Base-by-base conservation (phyloP, 345 rosid species). In the Hibiscus tridactylites region DNA sequence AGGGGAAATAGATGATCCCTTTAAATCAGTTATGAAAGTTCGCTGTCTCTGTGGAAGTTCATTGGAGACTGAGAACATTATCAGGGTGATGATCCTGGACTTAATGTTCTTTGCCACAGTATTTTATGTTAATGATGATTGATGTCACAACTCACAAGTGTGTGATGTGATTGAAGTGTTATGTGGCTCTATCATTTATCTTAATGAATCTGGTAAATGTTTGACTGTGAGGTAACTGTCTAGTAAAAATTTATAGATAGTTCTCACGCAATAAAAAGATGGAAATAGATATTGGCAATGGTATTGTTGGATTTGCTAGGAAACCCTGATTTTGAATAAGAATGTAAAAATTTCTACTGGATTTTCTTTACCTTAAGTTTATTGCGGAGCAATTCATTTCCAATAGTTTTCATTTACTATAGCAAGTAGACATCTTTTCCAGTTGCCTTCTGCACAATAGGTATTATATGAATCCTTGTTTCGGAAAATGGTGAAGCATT, bases 21-120 rank as follows among this genome's bases (percentile, higher is more conserved):
- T 71, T 71, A 88, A 73, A 49, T 70, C 71, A 35, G 90, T 89
- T 74, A 78, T 79, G 57, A 92, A 87, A 84, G 89, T 92, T 82
- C 87, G 96, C 68, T 96, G 99, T 79, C 91, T 88, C 9, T 96
- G 99, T 83, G 97, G 97, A 80, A 96, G 83, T 78, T 77, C 88
- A 33, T 78, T 83, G 80, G 90, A 87, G 76, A 76, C 86, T 7
- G 96, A 88, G 65, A 82, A 94, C 70, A 88, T 89, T 88, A 84
- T 92, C 81, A 79, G 77, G 99, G 99, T 90, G 56, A 61, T 72
- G 37, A 17, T 15, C 61, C 46, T 9, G 62, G 29, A 54, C 24
- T 50, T 71, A 63, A 31, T 75, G 54, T 53, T 52, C 19, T 54
- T 52, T 52, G 6, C 6, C 56, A 5, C 56, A 3, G 8, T 52